Evolutionary conservation across 2,329 filamentous ascomycete species (phyloP).

Genomic region (Microcera coccophila): DNA sequence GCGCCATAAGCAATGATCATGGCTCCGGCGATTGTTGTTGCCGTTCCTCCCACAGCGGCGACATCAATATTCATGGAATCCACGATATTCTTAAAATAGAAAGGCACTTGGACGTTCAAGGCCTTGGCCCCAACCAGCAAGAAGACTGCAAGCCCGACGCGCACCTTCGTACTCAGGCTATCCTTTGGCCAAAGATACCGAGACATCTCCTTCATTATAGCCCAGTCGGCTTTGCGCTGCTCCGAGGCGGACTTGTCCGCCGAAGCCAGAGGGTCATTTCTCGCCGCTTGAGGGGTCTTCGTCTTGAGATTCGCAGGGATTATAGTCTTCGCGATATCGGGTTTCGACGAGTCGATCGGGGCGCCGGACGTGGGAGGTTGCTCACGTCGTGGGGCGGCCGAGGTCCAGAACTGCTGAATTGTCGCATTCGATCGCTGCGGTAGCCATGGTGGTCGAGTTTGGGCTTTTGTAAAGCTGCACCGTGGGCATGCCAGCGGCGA

Average conservation of each 20-base stretch:
- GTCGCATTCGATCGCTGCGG: constrained; percentile 25
- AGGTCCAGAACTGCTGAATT: constrained; percentile 31
- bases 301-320: constrained; percentile 17
- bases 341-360: constrained; percentile 17
- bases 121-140: constrained; percentile 88
- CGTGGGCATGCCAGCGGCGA: constrained; percentile 31
- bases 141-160: constrained; percentile 79
- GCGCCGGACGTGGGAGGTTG: constrained; percentile 16
- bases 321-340: constrained; percentile 18
- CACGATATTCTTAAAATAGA: constrained; percentile 98
- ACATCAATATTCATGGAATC: constrained; percentile 98
- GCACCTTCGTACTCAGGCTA: constrained; percentile 65
- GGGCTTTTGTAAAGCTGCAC: constrained; percentile 24
- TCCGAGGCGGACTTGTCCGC: constrained; percentile 62
- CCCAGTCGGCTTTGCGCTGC: constrained; percentile 96
- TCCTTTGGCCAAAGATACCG: constrained; percentile 95
- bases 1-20: constrained; percentile 92
- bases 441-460: constrained; percentile 28
- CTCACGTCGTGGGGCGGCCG: constrained; percentile 28
- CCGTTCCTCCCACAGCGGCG: constrained; percentile 78
- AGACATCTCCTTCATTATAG: constrained; percentile 97
- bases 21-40: constrained; percentile 80
- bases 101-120: constrained; percentile 95
- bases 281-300: constrained; percentile 18
- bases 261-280: constrained; percentile 31